Percentiles rank a stretch among this genome's conserved stretches.
These are phyloP conservation scores for Balakata baccata DNA, from an alignment of 345 rosid species.

Conservation along the genomic window DNA sequence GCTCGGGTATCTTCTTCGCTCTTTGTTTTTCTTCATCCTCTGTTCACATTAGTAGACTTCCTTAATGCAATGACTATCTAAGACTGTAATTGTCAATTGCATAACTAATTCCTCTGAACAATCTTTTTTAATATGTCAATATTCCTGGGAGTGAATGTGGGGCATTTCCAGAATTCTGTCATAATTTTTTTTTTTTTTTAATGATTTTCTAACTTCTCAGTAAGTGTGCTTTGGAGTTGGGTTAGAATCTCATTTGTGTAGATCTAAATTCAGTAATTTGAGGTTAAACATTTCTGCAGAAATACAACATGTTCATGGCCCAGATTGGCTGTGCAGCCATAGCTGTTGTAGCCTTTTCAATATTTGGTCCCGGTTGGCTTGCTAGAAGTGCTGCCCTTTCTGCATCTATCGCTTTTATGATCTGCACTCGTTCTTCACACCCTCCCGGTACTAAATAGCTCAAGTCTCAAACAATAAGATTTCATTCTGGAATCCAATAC, in stretches of 20 bases:
- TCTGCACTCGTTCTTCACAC: constrained; percentile 59
- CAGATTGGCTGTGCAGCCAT: constrained; percentile 91
- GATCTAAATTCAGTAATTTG: background rate
- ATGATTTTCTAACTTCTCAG: too few relatives aligned
- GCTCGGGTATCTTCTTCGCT: constrained; percentile 47
- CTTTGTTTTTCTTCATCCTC: background rate
- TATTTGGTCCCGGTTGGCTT: constrained; percentile 83
- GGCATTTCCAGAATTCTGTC: too few relatives aligned
- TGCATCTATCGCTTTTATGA: constrained; percentile 84
- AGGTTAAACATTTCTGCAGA: constrained; percentile 45
- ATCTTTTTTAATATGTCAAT: too few relatives aligned
- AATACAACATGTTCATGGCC: constrained; percentile 87
- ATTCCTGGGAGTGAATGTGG: too few relatives aligned
- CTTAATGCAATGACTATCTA: too few relatives aligned
- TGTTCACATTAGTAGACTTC: background rate
- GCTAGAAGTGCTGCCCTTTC: constrained; percentile 75
- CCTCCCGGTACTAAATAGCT: constrained; percentile 64
- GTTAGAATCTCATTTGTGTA: too few relatives aligned
- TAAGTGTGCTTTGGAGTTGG: too few relatives aligned
- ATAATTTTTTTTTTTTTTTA: too few relatives aligned
- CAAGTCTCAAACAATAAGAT: background rate
- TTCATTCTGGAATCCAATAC: background rate
- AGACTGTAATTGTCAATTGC: too few relatives aligned
- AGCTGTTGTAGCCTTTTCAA: constrained; percentile 68
- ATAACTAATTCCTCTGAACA: too few relatives aligned